A percentile compares a stretch with the other conserved stretches of the same genome.
phyloP scores from a whole-genome alignment of 305 asterid species.

The Fraxinus sp. region DNA sequence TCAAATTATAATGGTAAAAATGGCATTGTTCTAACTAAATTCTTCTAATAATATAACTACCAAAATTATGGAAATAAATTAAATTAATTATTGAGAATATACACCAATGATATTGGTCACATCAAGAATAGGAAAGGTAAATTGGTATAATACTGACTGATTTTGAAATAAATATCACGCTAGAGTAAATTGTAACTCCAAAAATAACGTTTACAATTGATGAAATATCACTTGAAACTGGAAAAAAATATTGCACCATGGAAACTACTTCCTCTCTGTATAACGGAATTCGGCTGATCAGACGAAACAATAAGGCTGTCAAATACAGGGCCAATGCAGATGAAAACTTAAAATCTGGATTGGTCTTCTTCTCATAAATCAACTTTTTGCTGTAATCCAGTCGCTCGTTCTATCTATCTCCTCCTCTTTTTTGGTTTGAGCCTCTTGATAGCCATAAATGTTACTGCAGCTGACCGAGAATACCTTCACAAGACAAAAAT shows the following conservation, averaged over 20 bases:
- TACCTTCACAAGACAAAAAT: conserved; percentile 53
- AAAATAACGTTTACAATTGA: not conserved
- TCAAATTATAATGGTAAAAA: too few species aligned
- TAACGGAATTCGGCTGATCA: not conserved
- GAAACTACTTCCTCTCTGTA: too few species aligned
- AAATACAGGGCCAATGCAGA: not conserved
- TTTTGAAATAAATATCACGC: not conserved
- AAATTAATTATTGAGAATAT: too few species aligned
- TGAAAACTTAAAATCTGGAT: not conserved
- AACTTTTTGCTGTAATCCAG: not conserved
- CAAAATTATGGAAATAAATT: too few species aligned
- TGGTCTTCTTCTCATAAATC: not conserved
- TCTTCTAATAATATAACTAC: too few species aligned
- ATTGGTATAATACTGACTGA: not conserved
- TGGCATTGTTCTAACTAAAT: too few species aligned
- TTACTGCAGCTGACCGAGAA: conserved; percentile 86
- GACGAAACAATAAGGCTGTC: not conserved
- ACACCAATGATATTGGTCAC: not conserved
- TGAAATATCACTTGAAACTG: not conserved
- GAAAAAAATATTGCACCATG: not conserved
- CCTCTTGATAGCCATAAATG: conserved; percentile 84
- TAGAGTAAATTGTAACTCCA: not conserved
- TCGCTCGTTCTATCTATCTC: conserved; percentile 40
- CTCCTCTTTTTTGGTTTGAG: conserved; percentile 54
- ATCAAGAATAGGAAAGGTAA: not conserved